phyloP scores from a whole-genome alignment of 2,329 filamentous ascomycete species.

The Penicillium vulpinum region DNA sequence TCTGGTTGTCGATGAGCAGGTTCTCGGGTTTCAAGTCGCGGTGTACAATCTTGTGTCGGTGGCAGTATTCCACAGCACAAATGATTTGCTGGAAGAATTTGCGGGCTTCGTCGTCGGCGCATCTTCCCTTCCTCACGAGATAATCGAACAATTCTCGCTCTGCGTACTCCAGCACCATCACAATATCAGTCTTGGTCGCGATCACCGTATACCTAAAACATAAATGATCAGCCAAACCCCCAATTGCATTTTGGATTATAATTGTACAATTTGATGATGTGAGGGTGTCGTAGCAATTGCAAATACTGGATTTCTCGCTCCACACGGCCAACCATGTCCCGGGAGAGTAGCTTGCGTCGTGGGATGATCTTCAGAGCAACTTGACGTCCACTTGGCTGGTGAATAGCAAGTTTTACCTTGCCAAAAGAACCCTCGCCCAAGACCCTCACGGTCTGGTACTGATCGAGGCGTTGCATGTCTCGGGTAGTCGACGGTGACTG shows the following conservation, averaged over 20 bases:
- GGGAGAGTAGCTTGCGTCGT: constrained; percentile 89
- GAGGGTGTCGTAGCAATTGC: constrained; percentile 89
- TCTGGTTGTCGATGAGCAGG: constrained; percentile 85
- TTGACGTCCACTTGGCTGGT: constrained; percentile 88
- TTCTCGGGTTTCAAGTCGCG: constrained; percentile 98
- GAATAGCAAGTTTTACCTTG: constrained; percentile 95
- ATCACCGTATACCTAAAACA: constrained; percentile 82
- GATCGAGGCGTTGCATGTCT: constrained; percentile 81
- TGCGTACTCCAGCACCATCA: constrained; percentile 98
- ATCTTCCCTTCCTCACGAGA: constrained; percentile 89
- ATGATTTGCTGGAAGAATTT: constrained; percentile 99
- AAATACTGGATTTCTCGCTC: constrained; percentile 98
- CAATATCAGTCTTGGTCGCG: constrained; percentile 89
- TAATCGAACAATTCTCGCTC: constrained; percentile 97
- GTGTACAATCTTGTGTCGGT: constrained; percentile 98
- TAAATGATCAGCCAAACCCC: constrained; percentile 18
- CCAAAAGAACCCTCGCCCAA: constrained; percentile 96
- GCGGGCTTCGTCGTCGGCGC: constrained; percentile 88
- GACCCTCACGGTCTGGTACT: constrained; percentile 87
- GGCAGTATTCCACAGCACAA: constrained; percentile 97
- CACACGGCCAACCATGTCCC: constrained; percentile 96
- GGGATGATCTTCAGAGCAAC: constrained; percentile 98
- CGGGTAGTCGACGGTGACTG: constrained; percentile 51
- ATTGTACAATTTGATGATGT: constrained; percentile 95
- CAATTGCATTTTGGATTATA: not conserved